Conservation (phyloP, 2,329 filamentous ascomycete genomes). For the Apiospora phragmitis region DNA sequence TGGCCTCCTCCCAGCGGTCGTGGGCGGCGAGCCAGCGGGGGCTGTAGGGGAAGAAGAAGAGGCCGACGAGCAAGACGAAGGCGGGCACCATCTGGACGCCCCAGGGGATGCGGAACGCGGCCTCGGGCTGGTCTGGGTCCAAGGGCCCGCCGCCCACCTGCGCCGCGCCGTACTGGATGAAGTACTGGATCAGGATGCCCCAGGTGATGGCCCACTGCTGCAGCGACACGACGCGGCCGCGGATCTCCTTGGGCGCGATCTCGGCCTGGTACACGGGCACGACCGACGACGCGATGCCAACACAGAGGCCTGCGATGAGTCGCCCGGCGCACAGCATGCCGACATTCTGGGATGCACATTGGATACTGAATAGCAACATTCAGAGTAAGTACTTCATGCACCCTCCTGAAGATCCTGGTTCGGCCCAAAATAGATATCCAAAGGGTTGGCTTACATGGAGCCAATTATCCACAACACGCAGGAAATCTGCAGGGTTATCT, state of each 20-base stretch:
- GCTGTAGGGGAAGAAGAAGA: slow-evolving; percentile 63
- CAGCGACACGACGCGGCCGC: slow-evolving; percentile 61
- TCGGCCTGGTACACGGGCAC: slow-evolving; percentile 72
- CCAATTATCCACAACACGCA: slow-evolving; percentile 54
- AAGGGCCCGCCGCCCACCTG: slow-evolving; percentile 52
- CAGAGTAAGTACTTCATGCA: neutral
- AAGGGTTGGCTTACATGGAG: slow-evolving; percentile 31
- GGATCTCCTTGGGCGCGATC: slow-evolving; percentile 57
- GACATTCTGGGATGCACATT: slow-evolving; percentile 64
- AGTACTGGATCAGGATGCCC: slow-evolving; percentile 68
- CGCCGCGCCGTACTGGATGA: slow-evolving; percentile 65
- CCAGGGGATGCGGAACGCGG: slow-evolving; percentile 63
- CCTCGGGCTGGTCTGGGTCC: slow-evolving; percentile 50
- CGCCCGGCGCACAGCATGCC: slow-evolving; percentile 72
- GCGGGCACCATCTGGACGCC: slow-evolving; percentile 59
- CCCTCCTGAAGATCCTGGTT: neutral
- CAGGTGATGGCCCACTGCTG: slow-evolving; percentile 74
- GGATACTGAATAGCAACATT: slow-evolving; percentile 39
- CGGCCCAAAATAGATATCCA: neutral
- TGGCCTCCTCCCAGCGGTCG: slow-evolving; percentile 66
- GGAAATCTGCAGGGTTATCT: slow-evolving; percentile 48
- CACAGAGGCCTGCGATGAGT: slow-evolving; percentile 69
- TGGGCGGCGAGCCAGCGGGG: slow-evolving; percentile 71
- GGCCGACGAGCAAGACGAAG: slow-evolving; percentile 52
- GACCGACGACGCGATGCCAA: slow-evolving; percentile 72